Base-by-base conservation (phyloP, 2,329 filamentous ascomycete species). In the Dryadomyces quercus-mongolicae region DNA sequence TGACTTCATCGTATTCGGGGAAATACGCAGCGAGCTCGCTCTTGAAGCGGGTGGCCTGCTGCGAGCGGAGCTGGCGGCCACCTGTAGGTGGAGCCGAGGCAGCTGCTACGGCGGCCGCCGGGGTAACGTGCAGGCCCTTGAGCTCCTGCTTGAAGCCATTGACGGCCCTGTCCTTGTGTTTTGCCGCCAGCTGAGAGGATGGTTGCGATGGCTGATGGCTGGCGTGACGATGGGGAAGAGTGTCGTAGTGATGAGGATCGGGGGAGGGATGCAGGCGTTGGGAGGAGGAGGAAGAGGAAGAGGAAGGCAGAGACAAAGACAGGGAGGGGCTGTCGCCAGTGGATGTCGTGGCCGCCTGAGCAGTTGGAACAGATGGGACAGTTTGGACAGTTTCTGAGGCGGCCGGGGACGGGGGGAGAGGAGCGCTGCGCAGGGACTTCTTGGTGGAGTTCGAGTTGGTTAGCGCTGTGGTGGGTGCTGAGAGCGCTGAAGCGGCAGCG, bases 21-120 rank as follows among this genome's bases (percentile, higher is more conserved):
- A 97, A 96, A 70, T 95, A 97, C 49, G 82, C 80, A 42, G 90
- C 85, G 57, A 97, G 76, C 65, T 96, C 91, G 70, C 90, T 96
- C 75, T 94, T 95, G 70, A 90, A 85, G 61, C 88, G 79, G 52
- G 85, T 85, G 12, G 85, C 86, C 63, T 95, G 89, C 63, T 94
- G 87, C 52, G 89, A 95, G 58, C 92, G 81, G 66, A 96, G 73
- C 65, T 89, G 92, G 63, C 79, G 77, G 59, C 91, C 85, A 61
- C 87, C 84, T 57, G 82, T 73, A 61, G 72, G 71, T 22, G 49
- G 38, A 40, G n/a, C 46, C 5, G 31, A 13, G 36, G 40, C 53
- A 13, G 43, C 38, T 16, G 57, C 55, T 20, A 25, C 52, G 20
- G 55, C 55, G 44, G 55, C 52, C 16, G 69, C 66, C 25, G 68